These are phyloP conservation scores for Apiotrichum siamense DNA, from an alignment of 1,284 basidiomycete species.

Conservation along the genomic window DNA sequence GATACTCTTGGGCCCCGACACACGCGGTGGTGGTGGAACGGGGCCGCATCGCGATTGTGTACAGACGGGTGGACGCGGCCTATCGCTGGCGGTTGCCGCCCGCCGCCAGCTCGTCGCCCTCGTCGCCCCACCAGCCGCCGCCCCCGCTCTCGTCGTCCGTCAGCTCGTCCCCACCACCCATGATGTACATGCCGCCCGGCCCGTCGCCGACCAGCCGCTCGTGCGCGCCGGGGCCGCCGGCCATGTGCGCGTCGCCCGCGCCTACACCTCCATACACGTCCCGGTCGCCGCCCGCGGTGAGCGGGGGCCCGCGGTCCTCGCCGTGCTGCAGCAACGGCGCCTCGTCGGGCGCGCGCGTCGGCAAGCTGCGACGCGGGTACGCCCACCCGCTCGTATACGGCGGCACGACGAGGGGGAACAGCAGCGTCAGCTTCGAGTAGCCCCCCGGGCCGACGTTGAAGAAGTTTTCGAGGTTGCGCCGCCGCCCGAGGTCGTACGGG, in stretches of 20 bases:
- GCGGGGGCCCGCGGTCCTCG: conserved; percentile 6
- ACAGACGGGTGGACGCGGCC: neutral
- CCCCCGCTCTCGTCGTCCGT: conserved; percentile 22
- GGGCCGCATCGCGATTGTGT: too few relatives aligned
- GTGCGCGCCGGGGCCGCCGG: conserved; percentile 22
- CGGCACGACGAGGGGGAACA: conserved; percentile 71
- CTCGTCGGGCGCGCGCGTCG: conserved; percentile 1
- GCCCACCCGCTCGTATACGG: conserved; percentile 80
- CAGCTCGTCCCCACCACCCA: conserved; percentile 33
- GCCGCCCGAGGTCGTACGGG: conserved; percentile 80
- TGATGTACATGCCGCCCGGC: conserved; percentile 45
- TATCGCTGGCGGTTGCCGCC: neutral
- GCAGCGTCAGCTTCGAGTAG: conserved; percentile 61
- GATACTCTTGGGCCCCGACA: neutral
- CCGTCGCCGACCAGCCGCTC: conserved; percentile 52
- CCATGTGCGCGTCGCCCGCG: too few relatives aligned
- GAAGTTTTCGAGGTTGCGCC: conserved; percentile 70
- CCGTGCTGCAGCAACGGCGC: conserved; percentile 1
- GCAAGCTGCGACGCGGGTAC: conserved; percentile 47
- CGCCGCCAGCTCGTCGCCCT: neutral
- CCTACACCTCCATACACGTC: too few relatives aligned
- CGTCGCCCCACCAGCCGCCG: conserved; percentile 17
- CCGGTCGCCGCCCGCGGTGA: neutral
- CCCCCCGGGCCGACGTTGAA: conserved; percentile 77
- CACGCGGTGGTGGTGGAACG: too few relatives aligned